phyloP scores from a whole-genome alignment of 768 basidiomycete species.

The Amanita rubescens region DNA sequence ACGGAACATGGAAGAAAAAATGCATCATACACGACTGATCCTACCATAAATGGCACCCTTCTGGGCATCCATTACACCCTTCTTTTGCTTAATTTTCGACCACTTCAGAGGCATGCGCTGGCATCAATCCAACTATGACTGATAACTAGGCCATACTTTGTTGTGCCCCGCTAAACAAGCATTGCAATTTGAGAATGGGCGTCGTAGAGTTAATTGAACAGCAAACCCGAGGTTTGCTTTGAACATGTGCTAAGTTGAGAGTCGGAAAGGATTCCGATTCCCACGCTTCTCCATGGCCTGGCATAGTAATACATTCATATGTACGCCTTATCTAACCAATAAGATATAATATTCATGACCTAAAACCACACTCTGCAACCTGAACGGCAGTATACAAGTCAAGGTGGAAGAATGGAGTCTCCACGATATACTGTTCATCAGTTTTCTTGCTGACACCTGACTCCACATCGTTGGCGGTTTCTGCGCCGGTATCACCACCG shows the following conservation, averaged over 20 bases:
- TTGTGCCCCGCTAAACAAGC: conserved; percentile 30
- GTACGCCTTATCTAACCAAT: background rate
- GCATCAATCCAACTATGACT: background rate
- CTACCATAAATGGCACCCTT: conserved; percentile 52
- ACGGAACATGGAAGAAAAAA: background rate
- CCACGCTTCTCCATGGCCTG: background rate
- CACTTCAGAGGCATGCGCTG: conserved; percentile 33
- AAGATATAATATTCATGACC: background rate
- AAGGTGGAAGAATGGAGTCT: conserved; percentile 88
- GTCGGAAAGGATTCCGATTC: background rate
- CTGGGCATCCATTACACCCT: conserved; percentile 55
- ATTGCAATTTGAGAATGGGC: conserved; percentile 15
- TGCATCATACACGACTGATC: conserved; percentile 41
- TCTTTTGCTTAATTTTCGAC: conserved; percentile 72
- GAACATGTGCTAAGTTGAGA: background rate
- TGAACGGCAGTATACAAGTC: conserved; percentile 68
- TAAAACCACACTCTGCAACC: conserved; percentile 50
- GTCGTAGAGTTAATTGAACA: background rate
- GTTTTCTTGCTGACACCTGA: conserved; percentile 25
- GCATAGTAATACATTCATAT: background rate
- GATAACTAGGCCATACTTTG: conserved; percentile 23
- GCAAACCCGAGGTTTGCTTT: background rate
- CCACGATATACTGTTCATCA: conserved; percentile 31
- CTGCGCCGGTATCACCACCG: conserved; percentile 23
- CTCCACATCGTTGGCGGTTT: conserved; percentile 16